phyloP scores from a whole-genome alignment of 1,139 yeast species.

The Lodderomyces parapsilosis region DNA sequence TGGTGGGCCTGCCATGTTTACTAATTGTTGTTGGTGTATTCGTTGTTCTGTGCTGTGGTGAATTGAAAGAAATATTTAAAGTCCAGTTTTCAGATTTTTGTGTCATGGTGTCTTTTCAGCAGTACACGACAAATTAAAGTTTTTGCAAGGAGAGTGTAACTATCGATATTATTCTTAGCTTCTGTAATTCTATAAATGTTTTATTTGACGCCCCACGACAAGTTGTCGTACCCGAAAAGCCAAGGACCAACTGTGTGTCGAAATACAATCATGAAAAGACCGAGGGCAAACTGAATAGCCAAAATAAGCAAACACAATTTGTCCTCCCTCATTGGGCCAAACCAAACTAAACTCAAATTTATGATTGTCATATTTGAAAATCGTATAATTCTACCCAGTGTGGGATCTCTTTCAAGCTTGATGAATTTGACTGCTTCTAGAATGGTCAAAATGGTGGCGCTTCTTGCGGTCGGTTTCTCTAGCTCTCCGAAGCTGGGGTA shows the following conservation, averaged over 20 bases:
- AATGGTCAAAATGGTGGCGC: conserved; percentile 27
- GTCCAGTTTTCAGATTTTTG: background rate
- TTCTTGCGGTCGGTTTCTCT: conserved; percentile 14
- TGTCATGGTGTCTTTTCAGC: background rate
- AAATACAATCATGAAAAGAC: conserved; percentile 62
- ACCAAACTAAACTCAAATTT: conserved; percentile 76
- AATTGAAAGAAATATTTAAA: background rate
- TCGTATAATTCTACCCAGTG: conserved; percentile 34
- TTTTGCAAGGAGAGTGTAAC: background rate
- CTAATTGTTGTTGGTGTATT: background rate
- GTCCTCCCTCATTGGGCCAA: conserved; percentile 90
- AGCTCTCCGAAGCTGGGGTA: conserved; percentile 57
- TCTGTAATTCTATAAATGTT: conserved; percentile 4
- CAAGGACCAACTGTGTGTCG: conserved; percentile 87
- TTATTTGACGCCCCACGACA: conserved; percentile 47
- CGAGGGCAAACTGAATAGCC: conserved; percentile 60
- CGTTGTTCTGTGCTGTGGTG: no score
- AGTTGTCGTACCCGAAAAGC: conserved; percentile 86
- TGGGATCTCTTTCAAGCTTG: conserved; percentile 38
- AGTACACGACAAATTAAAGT: background rate
- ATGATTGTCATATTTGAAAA: conserved; percentile 86
- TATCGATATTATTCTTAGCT: background rate
- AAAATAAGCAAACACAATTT: conserved; percentile 60
- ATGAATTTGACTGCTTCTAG: conserved; percentile 51
- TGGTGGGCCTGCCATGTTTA: conserved; percentile 15